Percentiles rank a stretch among this genome's conserved stretches.
Evolutionary conservation across 805 yeast genomes (phyloP).

Genomic region (Komagataella kurtzmanii): DNA sequence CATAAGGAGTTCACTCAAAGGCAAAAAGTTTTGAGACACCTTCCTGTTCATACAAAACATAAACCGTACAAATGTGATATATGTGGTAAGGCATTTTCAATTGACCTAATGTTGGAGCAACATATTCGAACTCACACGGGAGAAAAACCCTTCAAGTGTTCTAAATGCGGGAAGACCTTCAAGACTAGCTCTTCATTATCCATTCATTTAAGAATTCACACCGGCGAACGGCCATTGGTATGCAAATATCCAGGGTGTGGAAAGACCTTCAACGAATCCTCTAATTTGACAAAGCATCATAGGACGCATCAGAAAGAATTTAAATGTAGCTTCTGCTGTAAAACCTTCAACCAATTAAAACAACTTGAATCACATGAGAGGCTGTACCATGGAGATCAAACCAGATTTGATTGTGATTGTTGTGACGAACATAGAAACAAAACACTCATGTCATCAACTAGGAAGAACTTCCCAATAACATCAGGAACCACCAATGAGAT

Average conservation of each 20-base stretch:
- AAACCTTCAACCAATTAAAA: slow-evolving; percentile 1
- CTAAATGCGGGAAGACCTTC: slow-evolving; percentile 61
- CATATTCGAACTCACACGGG: slow-evolving; percentile 83
- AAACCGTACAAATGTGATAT: slow-evolving; percentile 63
- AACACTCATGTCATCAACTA: neutral
- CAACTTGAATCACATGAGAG: neutral
- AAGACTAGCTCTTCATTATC: slow-evolving; percentile 75
- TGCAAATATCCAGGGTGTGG: slow-evolving; percentile 77
- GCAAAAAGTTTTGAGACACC: slow-evolving; percentile 76
- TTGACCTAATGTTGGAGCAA: slow-evolving; percentile 63
- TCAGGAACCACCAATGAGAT: neutral
- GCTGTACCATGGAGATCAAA: slow-evolving; percentile 1
- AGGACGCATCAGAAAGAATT: slow-evolving; percentile 48
- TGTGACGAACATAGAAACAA: neutral
- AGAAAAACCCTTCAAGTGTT: slow-evolving; percentile 74
- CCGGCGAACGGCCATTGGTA: slow-evolving; percentile 77
- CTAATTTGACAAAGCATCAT: slow-evolving; percentile 82
- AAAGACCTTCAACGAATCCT: slow-evolving; percentile 77
- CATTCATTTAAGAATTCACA: slow-evolving; percentile 75
- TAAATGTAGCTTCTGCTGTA: slow-evolving; percentile 1
- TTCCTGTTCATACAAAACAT: slow-evolving; percentile 78
- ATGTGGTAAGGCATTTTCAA: slow-evolving; percentile 66
- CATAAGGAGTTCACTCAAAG: slow-evolving; percentile 60
- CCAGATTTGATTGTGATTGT: neutral
- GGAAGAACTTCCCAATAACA: neutral